Evolutionary conservation across 169 alveolate genomes (phyloP).

Genomic region (Eimeria praecox): DNA sequence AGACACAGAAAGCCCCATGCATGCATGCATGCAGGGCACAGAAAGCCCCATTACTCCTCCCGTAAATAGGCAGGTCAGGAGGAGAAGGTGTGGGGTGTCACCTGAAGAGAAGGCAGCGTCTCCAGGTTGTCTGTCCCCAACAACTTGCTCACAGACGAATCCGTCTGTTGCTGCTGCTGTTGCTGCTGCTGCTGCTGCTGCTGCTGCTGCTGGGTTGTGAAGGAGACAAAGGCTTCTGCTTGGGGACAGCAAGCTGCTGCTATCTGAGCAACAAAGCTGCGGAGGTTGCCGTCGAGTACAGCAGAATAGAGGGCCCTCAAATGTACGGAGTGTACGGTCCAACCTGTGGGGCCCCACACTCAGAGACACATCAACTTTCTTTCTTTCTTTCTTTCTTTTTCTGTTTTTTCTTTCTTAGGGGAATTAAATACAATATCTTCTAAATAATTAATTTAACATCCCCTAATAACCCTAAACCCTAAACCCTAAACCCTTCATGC

Average conservation of each 20-base stretch:
- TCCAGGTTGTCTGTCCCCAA: constrained; percentile 7
- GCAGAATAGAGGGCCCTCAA: constrained; percentile 73
- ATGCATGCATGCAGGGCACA: neutral
- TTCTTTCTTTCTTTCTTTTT: neutral
- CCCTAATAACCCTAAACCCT: too few species aligned
- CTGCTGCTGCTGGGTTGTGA: constrained; percentile 35
- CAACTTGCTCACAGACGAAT: constrained; percentile 12
- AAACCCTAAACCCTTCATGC: too few species aligned
- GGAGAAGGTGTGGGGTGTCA: too few species aligned
- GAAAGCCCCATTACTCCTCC: too few species aligned
- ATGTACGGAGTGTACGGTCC: constrained; percentile 83
- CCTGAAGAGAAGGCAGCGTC: constrained; percentile 24
- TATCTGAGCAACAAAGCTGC: constrained; percentile 64
- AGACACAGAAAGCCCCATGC: too few species aligned
- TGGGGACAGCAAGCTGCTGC: constrained; percentile 70
- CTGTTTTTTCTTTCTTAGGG: neutral
- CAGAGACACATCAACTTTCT: neutral
- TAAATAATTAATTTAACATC: too few species aligned
- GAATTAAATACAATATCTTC: too few species aligned
- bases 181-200: neutral
- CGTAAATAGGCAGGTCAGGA: too few species aligned
- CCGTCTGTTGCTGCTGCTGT: neutral
- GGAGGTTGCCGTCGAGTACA: constrained; percentile 55
- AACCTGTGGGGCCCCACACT: constrained; percentile 61
- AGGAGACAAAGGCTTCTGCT: constrained; percentile 55